Conservation (phyloP, 1,284 basidiomycete genomes). For the Ustilago xerochloae region DNA sequence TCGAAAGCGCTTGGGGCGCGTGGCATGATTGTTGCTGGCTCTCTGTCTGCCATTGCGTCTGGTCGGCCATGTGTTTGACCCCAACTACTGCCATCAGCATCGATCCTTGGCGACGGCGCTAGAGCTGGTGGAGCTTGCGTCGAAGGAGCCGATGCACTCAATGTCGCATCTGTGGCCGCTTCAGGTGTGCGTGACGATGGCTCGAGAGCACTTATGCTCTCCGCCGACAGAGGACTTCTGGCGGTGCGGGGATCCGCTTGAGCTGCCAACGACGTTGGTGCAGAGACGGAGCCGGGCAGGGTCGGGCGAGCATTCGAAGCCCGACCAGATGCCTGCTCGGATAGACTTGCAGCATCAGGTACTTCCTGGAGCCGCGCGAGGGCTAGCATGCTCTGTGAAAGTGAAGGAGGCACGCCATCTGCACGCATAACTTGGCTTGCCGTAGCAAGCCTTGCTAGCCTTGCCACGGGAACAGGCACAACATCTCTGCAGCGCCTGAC, state of each 20-base stretch:
- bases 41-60: neutral
- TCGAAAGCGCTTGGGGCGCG: constrained; percentile 49
- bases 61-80: neutral
- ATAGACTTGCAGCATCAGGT: neutral
- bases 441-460: constrained; percentile 53
- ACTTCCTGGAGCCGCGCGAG: constrained; percentile 17
- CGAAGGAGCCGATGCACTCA: neutral
- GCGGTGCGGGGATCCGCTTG: too few relatives aligned
- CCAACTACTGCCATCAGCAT: constrained; percentile 10
- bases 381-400: constrained; percentile 31
- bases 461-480: constrained; percentile 65
- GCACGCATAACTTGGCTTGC: constrained; percentile 26
- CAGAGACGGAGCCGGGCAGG: constrained; percentile 19
- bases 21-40: constrained; percentile 25
- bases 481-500: constrained; percentile 61
- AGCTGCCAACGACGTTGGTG: constrained; percentile 8
- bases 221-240: neutral
- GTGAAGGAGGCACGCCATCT: constrained; percentile 10
- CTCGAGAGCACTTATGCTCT: too few relatives aligned
- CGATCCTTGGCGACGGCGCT: constrained; percentile 38
- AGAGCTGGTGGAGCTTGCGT: constrained; percentile 2
- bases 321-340: neutral
- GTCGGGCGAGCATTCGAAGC: neutral
- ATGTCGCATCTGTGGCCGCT: too few relatives aligned
- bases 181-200: too few relatives aligned